Evolutionary conservation across 139 green algal species (phyloP).

Genomic region (Chlorella vulgaris): DNA sequence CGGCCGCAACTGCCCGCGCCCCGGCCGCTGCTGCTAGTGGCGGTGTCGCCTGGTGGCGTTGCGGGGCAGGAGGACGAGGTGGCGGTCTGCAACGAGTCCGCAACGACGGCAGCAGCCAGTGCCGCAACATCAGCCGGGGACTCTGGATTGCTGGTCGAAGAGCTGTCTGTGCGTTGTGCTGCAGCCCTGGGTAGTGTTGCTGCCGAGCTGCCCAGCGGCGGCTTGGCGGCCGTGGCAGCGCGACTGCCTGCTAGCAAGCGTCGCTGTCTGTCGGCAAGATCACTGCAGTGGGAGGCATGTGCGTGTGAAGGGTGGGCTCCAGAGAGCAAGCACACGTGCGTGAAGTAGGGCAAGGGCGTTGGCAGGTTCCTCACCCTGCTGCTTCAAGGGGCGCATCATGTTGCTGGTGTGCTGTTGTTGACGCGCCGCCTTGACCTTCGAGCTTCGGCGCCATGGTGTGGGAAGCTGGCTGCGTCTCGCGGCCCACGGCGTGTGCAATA

Average conservation of each 20-base stretch:
- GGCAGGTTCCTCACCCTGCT: no score
- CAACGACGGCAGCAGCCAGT: background rate
- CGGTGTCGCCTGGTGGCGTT: background rate
- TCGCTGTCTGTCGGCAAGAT: no score
- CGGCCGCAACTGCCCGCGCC: background rate
- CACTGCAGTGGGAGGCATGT: no score
- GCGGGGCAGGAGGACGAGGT: background rate
- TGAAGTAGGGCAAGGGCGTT: no score
- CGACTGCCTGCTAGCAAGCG: background rate
- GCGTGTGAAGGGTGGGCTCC: no score
- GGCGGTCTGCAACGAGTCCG: background rate
- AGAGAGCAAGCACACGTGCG: no score
- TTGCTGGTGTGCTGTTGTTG: no score
- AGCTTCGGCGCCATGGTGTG: no score
- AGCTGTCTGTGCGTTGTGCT: background rate
- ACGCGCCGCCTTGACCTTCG: no score
- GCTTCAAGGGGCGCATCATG: no score
- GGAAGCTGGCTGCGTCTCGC: no score
- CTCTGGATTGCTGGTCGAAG: background rate
- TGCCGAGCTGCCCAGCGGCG: background rate
- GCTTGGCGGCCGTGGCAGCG: background rate
- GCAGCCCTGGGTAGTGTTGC: background rate
- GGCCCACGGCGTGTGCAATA: no score
- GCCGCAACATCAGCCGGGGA: background rate
- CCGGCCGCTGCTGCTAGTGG: background rate